A percentile compares a stretch with the other conserved stretches of the same genome.
Evolutionary conservation across 73 alveolate genomes (phyloP).

Genomic region (Halteria grandinella): DNA sequence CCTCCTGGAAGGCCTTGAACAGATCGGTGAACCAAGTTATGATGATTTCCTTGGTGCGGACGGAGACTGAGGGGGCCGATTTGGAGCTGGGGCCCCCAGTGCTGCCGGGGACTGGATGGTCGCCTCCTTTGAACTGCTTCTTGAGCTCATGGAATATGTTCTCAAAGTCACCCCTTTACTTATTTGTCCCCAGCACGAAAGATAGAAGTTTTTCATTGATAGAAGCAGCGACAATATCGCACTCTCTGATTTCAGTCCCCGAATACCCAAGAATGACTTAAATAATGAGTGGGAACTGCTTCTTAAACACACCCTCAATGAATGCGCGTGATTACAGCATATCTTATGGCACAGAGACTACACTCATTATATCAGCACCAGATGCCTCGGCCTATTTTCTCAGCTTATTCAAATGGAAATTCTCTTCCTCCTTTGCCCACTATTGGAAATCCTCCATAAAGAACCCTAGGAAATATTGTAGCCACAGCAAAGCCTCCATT

Average conservation of each 20-base stretch:
- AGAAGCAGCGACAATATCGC: neutral
- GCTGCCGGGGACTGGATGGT: no score
- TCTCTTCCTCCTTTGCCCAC: constrained; percentile 14
- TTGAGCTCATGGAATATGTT: constrained; percentile 40
- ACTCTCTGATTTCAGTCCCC: constrained; percentile 8
- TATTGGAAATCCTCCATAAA: constrained; percentile 42
- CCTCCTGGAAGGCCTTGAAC: constrained; percentile 59
- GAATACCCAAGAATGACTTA: constrained; percentile 51
- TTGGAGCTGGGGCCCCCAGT: no score
- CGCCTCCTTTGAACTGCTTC: constrained; percentile 30
- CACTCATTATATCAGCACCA: no score
- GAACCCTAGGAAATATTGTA: constrained; percentile 59
- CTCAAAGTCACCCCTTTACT: constrained; percentile 37
- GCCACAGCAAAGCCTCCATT: constrained; percentile 55
- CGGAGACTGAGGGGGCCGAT: no score
- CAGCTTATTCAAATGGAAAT: no score
- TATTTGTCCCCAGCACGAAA: constrained; percentile 50
- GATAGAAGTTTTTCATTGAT: constrained; percentile 49
- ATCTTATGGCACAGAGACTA: no score
- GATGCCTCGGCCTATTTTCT: no score
- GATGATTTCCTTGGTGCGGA: constrained; percentile 63
- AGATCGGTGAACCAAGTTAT: constrained; percentile 67
- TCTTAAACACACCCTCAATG: constrained; percentile 23
- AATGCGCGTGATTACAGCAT: constrained; percentile 18
- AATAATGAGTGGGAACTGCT: constrained; percentile 53